These are phyloP conservation scores for Marasmius sp. DNA, from an alignment of 1,284 basidiomycete genomes.

Conservation along the genomic window DNA sequence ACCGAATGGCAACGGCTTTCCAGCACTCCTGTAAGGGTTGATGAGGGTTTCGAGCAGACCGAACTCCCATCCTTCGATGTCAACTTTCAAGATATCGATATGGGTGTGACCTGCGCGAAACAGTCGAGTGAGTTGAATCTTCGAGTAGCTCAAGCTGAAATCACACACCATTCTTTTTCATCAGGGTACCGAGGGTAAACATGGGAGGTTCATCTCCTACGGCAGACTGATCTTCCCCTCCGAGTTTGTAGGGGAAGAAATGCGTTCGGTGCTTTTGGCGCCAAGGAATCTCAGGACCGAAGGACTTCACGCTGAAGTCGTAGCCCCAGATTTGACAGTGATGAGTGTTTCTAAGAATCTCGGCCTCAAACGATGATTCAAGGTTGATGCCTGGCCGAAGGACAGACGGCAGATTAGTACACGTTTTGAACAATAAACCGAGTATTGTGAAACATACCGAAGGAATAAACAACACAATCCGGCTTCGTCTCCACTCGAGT, in stretches of 20 bases:
- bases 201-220: slow-evolving; percentile 41
- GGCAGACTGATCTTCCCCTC: slow-evolving; percentile 44
- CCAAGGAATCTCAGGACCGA: slow-evolving; percentile 47
- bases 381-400: slow-evolving; percentile 52
- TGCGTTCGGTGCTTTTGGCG: slow-evolving; percentile 45
- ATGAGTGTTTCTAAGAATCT: slow-evolving; percentile 52
- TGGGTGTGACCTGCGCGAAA: slow-evolving; percentile 36
- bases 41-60: slow-evolving; percentile 32
- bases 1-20: slow-evolving; percentile 48
- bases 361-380: slow-evolving; percentile 67
- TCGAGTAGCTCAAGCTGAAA: background rate
- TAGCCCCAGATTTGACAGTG: slow-evolving; percentile 67
- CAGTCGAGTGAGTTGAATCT: slow-evolving; percentile 22
- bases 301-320: slow-evolving; percentile 54
- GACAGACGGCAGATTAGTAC: background rate
- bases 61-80: slow-evolving; percentile 44
- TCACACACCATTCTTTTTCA: slow-evolving; percentile 52
- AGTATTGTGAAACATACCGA: slow-evolving; percentile 40
- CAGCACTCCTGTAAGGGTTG: slow-evolving; percentile 15
- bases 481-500: slow-evolving; percentile 52
- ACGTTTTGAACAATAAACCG: no score
- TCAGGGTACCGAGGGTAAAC: slow-evolving; percentile 58
- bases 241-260: slow-evolving; percentile 51
- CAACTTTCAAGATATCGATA: slow-evolving; percentile 42
- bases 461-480: slow-evolving; percentile 61